Evolutionary conservation across 352 stramenopile species (phyloP).

Genomic region (Globisporangium viniferum): DNA sequence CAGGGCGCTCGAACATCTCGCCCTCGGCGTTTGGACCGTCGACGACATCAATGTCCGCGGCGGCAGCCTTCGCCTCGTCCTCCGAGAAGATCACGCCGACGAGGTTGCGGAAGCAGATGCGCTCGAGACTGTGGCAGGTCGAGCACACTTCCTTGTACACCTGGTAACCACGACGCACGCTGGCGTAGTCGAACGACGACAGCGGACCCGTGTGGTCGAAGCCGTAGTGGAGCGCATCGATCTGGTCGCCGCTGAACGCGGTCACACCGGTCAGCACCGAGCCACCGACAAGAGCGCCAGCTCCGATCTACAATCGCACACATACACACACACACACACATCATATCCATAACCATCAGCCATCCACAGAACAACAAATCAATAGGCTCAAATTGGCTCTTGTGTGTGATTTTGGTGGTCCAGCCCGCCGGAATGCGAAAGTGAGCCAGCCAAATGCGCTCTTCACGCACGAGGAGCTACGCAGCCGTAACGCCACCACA

Average conservation of each 20-base stretch:
- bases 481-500: not conserved
- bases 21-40: slow-evolving; percentile 98
- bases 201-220: slow-evolving; percentile 86
- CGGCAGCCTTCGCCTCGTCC: slow-evolving; percentile 88
- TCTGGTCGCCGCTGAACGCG: slow-evolving; percentile 83
- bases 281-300: slow-evolving; percentile 60
- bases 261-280: slow-evolving; percentile 80
- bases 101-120: slow-evolving; percentile 97
- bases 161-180: slow-evolving; percentile 97
- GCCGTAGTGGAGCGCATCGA: slow-evolving; percentile 84
- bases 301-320: slow-evolving; percentile 42
- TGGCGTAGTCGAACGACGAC: slow-evolving; percentile 89
- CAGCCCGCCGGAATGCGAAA: slow-evolving; percentile 24
- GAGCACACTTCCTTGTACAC: slow-evolving; percentile 99
- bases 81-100: slow-evolving; percentile 96
- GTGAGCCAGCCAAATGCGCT: not conserved
- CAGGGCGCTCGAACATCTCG: slow-evolving; percentile 99
- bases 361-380: slow-evolving; percentile 15
- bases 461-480: not conserved
- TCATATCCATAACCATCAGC: not conserved
- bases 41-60: slow-evolving; percentile 94
- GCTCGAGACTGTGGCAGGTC: slow-evolving; percentile 96
- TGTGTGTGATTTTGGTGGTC: slow-evolving; percentile 56
- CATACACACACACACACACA: not conserved
- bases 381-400: slow-evolving; percentile 6